Percentiles rank a stretch among this genome's conserved stretches.
These are phyloP conservation scores for Lasiosphaeria miniovina DNA, from an alignment of 495 filamentous ascomycete species.

Conservation along the genomic window DNA sequence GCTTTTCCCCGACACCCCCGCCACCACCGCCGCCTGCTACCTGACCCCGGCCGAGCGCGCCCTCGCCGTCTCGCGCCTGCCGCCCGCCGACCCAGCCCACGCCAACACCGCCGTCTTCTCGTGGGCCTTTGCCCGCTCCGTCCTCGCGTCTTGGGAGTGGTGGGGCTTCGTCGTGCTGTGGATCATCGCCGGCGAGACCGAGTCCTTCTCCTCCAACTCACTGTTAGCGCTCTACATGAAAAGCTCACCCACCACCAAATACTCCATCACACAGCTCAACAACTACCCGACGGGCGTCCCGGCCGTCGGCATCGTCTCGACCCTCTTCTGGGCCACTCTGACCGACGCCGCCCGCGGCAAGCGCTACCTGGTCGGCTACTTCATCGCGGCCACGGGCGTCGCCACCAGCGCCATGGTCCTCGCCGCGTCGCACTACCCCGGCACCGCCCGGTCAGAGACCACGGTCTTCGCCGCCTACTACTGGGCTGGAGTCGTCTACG, in stretches of 20 bases:
- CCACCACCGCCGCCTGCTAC: constrained; percentile 52
- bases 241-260: constrained; percentile 29
- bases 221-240: constrained; percentile 47
- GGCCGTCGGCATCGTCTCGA: constrained; percentile 52
- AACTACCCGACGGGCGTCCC: constrained; percentile 50
- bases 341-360: constrained; percentile 51
- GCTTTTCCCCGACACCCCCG: constrained; percentile 59
- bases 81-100: neutral
- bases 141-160: constrained; percentile 49
- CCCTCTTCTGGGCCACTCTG: constrained; percentile 54
- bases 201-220: constrained; percentile 50
- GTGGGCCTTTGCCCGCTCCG: constrained; percentile 9
- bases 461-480: constrained; percentile 53
- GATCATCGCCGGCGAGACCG: constrained; percentile 51
- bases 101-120: neutral
- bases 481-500: constrained; percentile 54
- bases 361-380: constrained; percentile 53
- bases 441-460: constrained; percentile 15
- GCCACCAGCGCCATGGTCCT: constrained; percentile 49
- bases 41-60: constrained; percentile 42
- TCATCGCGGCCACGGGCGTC: constrained; percentile 50
- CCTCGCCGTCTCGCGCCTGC: constrained; percentile 41
- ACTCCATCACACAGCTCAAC: constrained; percentile 48
- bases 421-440: constrained; percentile 32
- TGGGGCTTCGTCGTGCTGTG: constrained; percentile 52